A percentile compares a stretch with the other conserved stretches of the same genome.
Evolutionary conservation across 2,329 filamentous ascomycete species (phyloP).

Genomic region (Phoma sp.): DNA sequence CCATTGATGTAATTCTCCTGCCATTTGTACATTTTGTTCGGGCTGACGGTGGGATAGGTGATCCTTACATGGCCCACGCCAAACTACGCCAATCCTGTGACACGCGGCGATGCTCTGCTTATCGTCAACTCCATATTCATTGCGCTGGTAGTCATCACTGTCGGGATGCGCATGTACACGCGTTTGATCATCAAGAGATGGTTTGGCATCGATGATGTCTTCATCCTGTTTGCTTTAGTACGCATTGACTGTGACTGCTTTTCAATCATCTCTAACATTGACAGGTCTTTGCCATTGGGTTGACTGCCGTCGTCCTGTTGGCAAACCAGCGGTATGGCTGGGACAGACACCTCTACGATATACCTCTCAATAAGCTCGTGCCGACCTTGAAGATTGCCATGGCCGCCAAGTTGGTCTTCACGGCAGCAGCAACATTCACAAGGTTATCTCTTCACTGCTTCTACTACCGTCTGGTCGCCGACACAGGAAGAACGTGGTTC

Average conservation of each 20-base stretch:
- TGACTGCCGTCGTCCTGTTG: slow-evolving; percentile 50
- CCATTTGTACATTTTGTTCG: neutral
- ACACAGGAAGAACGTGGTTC: slow-evolving; percentile 50
- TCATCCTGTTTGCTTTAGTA: slow-evolving; percentile 51
- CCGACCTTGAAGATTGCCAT: slow-evolving; percentile 49
- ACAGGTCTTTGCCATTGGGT: slow-evolving; percentile 47
- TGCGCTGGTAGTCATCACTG: slow-evolving; percentile 43
- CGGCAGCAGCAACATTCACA: slow-evolving; percentile 51
- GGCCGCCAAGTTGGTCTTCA: slow-evolving; percentile 52
- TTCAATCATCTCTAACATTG: slow-evolving; percentile 4
- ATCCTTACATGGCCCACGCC: slow-evolving; percentile 48
- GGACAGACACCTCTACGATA: slow-evolving; percentile 54
- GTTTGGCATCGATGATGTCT: slow-evolving; percentile 52
- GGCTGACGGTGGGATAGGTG: slow-evolving; percentile 18
- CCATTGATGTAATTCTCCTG: slow-evolving; percentile 29
- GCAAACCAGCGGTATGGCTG: slow-evolving; percentile 52
- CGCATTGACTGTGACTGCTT: neutral
- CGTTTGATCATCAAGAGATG: slow-evolving; percentile 50
- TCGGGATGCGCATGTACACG: slow-evolving; percentile 50
- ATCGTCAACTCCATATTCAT: slow-evolving; percentile 51
- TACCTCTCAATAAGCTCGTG: slow-evolving; percentile 36
- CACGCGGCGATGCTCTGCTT: slow-evolving; percentile 49
- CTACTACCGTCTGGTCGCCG: slow-evolving; percentile 54
- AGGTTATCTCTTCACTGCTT: slow-evolving; percentile 54
- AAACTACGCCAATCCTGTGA: slow-evolving; percentile 50